phyloP scores from a whole-genome alignment of 2,329 filamentous ascomycete genomes.

The Fusarium denticulatum region DNA sequence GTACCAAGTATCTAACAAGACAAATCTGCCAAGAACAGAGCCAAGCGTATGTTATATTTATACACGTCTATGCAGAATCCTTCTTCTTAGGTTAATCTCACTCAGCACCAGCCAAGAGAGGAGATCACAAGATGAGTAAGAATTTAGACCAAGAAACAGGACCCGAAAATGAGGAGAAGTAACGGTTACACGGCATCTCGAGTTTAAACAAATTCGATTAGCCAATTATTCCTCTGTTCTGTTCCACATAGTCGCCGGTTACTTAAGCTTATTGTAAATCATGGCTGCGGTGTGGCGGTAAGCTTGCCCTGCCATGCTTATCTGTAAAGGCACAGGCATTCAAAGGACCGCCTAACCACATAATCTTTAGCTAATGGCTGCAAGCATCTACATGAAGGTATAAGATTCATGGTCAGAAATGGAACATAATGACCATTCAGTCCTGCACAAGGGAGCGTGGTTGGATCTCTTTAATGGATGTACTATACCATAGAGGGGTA shows the following conservation, averaged over 20 bases:
- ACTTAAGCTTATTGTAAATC: not conserved
- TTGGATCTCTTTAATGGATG: too few relatives aligned
- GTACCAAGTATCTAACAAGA: rapidly evolving
- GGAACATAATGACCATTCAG: too few relatives aligned
- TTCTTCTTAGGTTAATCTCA: not conserved
- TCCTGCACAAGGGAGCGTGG: too few relatives aligned
- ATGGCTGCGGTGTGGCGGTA: too few relatives aligned
- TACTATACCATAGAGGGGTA: too few relatives aligned
- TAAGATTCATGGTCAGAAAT: too few relatives aligned
- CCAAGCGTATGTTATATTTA: rapidly evolving
- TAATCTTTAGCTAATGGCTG: too few relatives aligned
- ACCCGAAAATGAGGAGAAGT: not conserved
- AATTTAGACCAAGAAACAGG: not conserved
- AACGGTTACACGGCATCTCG: not conserved
- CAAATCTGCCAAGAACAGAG: too few relatives aligned
- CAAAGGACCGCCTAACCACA: too few relatives aligned
- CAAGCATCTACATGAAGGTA: too few relatives aligned
- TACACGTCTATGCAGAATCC: not conserved
- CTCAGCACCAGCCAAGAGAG: not conserved
- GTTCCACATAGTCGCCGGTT: not conserved
- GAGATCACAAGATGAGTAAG: not conserved
- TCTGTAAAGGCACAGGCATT: too few relatives aligned
- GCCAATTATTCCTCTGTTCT: not conserved
- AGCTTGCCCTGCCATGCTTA: not conserved
- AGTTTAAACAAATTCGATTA: rapidly evolving